Conservation (phyloP, 129 eudicot species). For the Tagetes erecta region DNA sequence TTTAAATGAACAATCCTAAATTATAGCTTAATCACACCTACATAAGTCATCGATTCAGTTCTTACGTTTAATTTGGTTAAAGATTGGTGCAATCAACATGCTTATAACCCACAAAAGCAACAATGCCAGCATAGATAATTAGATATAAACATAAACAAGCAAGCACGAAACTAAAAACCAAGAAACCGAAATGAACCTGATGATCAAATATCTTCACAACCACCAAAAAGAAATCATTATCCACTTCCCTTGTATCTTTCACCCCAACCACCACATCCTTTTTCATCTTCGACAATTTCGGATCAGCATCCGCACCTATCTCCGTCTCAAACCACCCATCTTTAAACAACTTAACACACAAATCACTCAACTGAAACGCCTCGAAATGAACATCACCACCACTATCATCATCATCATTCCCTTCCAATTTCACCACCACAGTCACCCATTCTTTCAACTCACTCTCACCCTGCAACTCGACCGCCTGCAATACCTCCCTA, state of each 20-base stretch:
- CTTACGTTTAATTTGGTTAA: not conserved
- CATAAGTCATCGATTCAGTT: not conserved
- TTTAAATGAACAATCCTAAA: not conserved
- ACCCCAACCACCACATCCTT: conserved; percentile 96
- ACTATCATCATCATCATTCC: conserved; percentile 92
- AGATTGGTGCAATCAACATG: conserved; percentile 2
- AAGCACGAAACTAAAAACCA: conserved; percentile 55
- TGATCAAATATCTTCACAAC: conserved; percentile 94
- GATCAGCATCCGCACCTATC: conserved; percentile 54
- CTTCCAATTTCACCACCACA: conserved; percentile 82
- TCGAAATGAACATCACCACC: conserved; percentile 95
- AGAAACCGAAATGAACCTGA: conserved; percentile 51
- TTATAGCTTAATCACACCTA: not conserved
- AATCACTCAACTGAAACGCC: conserved; percentile 98
- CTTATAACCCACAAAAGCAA: not conserved
- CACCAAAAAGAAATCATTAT: conserved; percentile 96
- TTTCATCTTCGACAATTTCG: conserved; percentile 85
- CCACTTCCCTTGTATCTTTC: conserved; percentile 84
- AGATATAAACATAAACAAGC: conserved; percentile 30
- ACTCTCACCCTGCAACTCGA: conserved; percentile 70
- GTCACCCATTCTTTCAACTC: conserved; percentile 98
- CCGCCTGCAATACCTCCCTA: conserved; percentile 81
- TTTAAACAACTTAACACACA: conserved; percentile 78
- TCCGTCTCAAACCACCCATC: conserved; percentile 91
- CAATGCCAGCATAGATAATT: not conserved